phyloP scores from a whole-genome alignment of 2,329 filamentous ascomycete genomes.

The Ascochyta koolunga region DNA sequence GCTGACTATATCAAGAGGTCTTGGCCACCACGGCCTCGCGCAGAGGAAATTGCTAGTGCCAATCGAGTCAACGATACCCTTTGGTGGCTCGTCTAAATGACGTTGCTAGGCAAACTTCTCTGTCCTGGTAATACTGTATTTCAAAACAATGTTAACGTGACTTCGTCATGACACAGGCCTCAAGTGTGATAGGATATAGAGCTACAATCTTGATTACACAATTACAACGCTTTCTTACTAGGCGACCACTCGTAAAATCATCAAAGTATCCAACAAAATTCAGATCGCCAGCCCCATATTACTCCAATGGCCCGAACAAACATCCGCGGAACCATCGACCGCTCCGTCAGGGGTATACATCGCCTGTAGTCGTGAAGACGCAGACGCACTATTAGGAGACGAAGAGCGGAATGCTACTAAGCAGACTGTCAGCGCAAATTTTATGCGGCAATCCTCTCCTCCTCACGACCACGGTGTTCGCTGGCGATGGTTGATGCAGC shows the following conservation, averaged over 20 bases:
- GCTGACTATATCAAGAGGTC: no score
- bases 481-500: conserved; percentile 49
- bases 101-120: no score
- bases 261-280: conserved; percentile 5
- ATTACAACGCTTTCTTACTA: conserved; percentile 4
- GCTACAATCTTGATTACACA: conserved; percentile 1
- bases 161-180: no score
- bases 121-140: no score
- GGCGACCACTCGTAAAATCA: conserved; percentile 9
- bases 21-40: no score
- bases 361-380: conserved; percentile 27
- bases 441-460: conserved; percentile 51
- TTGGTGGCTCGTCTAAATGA: no score
- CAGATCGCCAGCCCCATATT: conserved; percentile 9
- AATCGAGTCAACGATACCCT: no score
- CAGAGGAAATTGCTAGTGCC: no score
- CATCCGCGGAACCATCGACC: conserved; percentile 16
- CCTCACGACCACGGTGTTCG: conserved; percentile 55
- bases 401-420: conserved; percentile 25
- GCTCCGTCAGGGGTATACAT: conserved; percentile 45
- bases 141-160: no score
- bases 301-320: neutral
- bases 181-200: neutral
- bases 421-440: conserved; percentile 23
- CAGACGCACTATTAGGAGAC: conserved; percentile 34